Evolutionary conservation across 345 rosid genomes (phyloP), one percentile per base, ranked within the genome.

Genomic region (Pistacia atlantica): DNA sequence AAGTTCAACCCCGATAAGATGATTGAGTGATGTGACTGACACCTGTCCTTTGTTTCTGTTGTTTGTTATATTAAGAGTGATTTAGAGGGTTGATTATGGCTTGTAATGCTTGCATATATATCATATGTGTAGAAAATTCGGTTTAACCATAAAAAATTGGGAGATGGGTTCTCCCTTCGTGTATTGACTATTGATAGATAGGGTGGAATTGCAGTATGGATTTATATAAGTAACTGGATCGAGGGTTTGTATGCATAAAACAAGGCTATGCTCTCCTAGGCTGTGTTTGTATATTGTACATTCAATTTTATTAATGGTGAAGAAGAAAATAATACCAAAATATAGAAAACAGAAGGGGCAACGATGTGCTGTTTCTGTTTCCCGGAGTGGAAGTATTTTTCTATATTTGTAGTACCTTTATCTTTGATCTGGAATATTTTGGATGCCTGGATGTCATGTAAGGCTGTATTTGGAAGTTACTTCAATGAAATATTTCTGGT

Each of bases 1-100:
- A 81, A 85, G 58, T 86, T 93, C 84, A 87, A 87, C 79, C 83
- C 84, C 13, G 84, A 84, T 67, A 75, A 37, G 33, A 81, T 83
- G 82, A 69, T 71, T 1, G 85, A 83, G 75, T 89, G 73, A 83
- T 45, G 59, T 71, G 65, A 60, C 14, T 22, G 56, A 8, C 57
- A 48, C 64, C 5, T 61, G 14, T 4, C 25, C 52, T 62, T 57
- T 45, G 61, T 68, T 38, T 20, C n/a, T 1, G 9, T 8, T 55
- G 37, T 71, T 75, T 75, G 76, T 65, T 72, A 45, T 68, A 12
- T 22, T 65, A 20, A 20, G 8, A 60, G 20, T 56, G 72, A 68
- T 67, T 20, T 51, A 59, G 60, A 71, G 69, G 51, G 18, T 49
- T 59, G 72, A 22, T 62, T 70, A 60, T 55, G 49, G 71, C 56